Evolutionary conservation across 1,139 yeast genomes (phyloP).

Genomic region (Sugiyamaella xylanicola): DNA sequence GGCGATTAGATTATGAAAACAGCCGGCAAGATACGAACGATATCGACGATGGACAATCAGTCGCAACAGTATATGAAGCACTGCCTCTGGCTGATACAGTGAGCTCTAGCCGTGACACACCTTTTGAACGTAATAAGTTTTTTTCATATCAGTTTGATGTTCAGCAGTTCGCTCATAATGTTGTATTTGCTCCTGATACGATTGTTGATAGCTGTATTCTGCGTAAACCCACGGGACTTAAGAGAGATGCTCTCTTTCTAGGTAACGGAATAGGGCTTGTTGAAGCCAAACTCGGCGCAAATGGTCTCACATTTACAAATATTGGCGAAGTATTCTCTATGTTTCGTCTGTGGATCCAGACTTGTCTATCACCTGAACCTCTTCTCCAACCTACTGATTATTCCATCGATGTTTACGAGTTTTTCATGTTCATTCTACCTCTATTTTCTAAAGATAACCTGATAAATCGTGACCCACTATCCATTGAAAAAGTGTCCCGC

Average conservation of each 20-base stretch:
- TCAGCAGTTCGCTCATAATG: slow-evolving; percentile 17
- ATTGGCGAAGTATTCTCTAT: slow-evolving; percentile 1
- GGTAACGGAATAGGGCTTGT: slow-evolving; percentile 12
- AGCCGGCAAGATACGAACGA: not conserved
- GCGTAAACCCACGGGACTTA: not conserved
- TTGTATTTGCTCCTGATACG: slow-evolving; percentile 18
- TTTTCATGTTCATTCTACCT: slow-evolving; percentile 11
- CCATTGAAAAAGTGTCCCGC: slow-evolving; percentile 4
- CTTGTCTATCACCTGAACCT: not conserved
- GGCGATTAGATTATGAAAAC: not conserved
- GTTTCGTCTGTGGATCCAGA: slow-evolving; percentile 3
- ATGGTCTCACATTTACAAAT: not conserved
- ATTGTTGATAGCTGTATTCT: slow-evolving; percentile 17
- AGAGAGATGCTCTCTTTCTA: slow-evolving; percentile 4
- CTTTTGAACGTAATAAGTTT: not conserved
- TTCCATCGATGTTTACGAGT: slow-evolving; percentile 12
- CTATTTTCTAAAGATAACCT: not conserved
- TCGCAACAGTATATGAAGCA: too few species aligned
- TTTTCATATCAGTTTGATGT: slow-evolving; percentile 19
- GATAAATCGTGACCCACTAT: not conserved
- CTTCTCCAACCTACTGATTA: not conserved
- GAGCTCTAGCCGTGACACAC: too few species aligned
- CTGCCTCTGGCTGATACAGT: too few species aligned
- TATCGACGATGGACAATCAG: not conserved
- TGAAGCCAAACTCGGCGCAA: not conserved